Base-by-base conservation (phyloP, 495 filamentous ascomycete species). In the Endocarpon pusillum region DNA sequence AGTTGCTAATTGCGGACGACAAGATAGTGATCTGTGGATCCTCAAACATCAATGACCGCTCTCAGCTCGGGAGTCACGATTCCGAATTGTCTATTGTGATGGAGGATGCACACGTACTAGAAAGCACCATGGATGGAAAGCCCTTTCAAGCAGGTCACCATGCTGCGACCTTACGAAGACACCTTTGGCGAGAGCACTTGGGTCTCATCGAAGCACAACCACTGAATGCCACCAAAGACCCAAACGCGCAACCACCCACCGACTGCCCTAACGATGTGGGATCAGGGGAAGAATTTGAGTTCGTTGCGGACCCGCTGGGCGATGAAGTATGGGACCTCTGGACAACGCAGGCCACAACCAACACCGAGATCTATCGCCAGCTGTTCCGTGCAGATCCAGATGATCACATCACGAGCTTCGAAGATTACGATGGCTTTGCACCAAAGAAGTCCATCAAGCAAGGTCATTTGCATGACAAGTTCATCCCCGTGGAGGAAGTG, bases 381-480 rank as follows among this genome's bases (percentile, higher is more conserved):
- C 59, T 97, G 14, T 97, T 97, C 63, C 81, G 86, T 34, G 79
- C 81, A 1, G 89, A 97, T 42, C 89, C 89, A 1, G 87, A 97
- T 54, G 74, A 94, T 40, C 59, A 75, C 41, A 81, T 92, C 48
- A 78, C 73, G 67, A 87, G 66, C 0, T 97, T 89, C 45, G 75
- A 81, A 21, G 81, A 94, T 37, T 94, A 94, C 54, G 75, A 92
- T 45, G 57, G 60, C 14, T 94, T 80, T 53, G 52, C 78, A 1
- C 76, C 79, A 4, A 48, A 51, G 14, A 76, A 72, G 36, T 62
- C 68, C 0, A 67, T 74, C 33, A 86, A 82, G 54, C 55, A 80
- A 21, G 85, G 86, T 0, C 86, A 94, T 55, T 63, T 94, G 36
- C 89, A 78, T 47, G 79, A 87, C 46, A 67, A 66, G 8, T 81